Conservation (phyloP, 1,284 basidiomycete genomes). For the Sporisorium iseilematis-ciliati region DNA sequence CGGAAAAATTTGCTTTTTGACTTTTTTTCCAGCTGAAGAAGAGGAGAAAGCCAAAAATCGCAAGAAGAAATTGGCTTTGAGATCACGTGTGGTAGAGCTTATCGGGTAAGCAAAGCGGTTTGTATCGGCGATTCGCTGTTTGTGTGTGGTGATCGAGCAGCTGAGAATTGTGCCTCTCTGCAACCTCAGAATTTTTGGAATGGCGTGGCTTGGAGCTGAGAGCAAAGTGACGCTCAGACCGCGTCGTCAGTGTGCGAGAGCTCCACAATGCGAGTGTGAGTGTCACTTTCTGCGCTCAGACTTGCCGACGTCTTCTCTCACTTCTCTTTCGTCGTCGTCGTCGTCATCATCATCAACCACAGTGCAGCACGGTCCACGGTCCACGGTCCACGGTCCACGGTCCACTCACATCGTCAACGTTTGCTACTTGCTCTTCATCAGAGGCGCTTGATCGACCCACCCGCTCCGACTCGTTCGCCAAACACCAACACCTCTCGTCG, state of each 20-base stretch:
- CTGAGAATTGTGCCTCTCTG: slow-evolving; percentile 12
- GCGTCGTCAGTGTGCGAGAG: slow-evolving; percentile 43
- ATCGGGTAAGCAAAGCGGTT: neutral
- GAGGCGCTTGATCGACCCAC: too few species aligned
- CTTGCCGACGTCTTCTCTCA: too few species aligned
- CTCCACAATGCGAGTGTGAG: slow-evolving; percentile 29
- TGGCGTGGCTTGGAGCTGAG: neutral
- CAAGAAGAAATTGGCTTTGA: neutral
- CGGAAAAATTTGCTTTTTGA: slow-evolving; percentile 33
- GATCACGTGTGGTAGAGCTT: slow-evolving; percentile 14
- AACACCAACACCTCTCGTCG: too few species aligned
- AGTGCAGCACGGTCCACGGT: neutral
- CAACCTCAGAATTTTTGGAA: neutral
- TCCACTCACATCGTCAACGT: too few species aligned
- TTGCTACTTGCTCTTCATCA: too few species aligned
- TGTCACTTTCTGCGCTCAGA: slow-evolving; percentile 29
- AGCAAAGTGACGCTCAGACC: slow-evolving; percentile 31
- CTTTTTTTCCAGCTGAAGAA: neutral
- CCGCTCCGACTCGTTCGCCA: too few species aligned
- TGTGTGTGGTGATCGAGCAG: slow-evolving; percentile 25
- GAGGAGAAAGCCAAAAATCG: neutral
- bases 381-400: too few species aligned
- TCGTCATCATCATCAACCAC: slow-evolving; percentile 2
- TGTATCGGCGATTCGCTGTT: slow-evolving; percentile 17
- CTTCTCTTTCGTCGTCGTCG: neutral